phyloP scores from a whole-genome alignment of 495 filamentous ascomycete species.

The Aspergillus incahuasiensis region DNA sequence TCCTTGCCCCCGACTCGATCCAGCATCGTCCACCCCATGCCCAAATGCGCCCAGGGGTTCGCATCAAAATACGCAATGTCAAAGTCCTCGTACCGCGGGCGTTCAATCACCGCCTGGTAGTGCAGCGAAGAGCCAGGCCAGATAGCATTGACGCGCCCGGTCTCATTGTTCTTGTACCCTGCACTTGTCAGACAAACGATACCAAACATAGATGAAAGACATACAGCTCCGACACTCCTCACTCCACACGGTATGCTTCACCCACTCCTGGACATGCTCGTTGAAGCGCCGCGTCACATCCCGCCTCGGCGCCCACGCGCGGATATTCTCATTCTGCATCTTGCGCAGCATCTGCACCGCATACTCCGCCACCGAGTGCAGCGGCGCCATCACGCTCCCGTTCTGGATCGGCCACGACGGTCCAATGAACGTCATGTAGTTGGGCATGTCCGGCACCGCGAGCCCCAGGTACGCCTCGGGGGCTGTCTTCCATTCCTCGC shows the following conservation, averaged over 20 bases:
- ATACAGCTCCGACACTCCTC: neutral
- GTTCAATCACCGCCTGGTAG: neutral
- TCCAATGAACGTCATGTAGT: slow-evolving; percentile 1
- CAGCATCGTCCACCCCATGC: neutral
- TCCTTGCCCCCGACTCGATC: neutral
- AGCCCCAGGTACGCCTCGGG: neutral
- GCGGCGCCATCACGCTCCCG: neutral
- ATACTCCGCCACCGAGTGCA: neutral
- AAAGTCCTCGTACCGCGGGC: slow-evolving; percentile 1
- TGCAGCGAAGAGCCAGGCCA: neutral
- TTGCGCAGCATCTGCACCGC: neutral
- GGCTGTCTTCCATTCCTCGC: neutral
- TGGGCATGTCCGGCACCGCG: neutral
- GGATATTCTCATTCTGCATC: slow-evolving; percentile 4
- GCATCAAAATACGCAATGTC: neutral
- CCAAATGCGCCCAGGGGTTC: neutral
- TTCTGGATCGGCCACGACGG: slow-evolving; percentile 1
- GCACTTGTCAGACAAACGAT: no score
- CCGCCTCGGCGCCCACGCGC: neutral
- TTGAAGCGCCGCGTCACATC: neutral
- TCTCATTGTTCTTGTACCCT: slow-evolving; percentile 6
- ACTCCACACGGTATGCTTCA: neutral
- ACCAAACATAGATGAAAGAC: no score
- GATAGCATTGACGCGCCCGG: slow-evolving; percentile 1
- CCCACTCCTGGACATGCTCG: slow-evolving; percentile 1